A percentile compares a stretch with the other conserved stretches of the same genome.
These are phyloP conservation scores for Isabelozyma gotoi DNA, from an alignment of 805 yeast species.

Conservation along the genomic window DNA sequence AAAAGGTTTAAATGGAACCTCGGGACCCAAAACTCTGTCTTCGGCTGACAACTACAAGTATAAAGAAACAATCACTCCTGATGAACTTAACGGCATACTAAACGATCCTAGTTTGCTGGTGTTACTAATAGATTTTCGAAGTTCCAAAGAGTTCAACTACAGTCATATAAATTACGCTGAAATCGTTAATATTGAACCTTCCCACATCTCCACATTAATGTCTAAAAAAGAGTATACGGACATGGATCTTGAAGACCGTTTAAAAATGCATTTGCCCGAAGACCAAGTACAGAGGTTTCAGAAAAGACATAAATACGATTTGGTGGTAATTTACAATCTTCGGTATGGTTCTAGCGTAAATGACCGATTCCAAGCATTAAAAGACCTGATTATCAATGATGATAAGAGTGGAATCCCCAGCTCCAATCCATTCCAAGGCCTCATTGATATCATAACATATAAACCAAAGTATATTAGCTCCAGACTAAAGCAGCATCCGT, in stretches of 20 bases:
- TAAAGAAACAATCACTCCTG: slow-evolving; percentile 17
- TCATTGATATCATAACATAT: slow-evolving; percentile 37
- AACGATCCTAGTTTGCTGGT: slow-evolving; percentile 17
- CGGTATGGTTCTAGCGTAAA: slow-evolving; percentile 28
- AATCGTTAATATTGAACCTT: slow-evolving; percentile 75
- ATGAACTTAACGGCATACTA: slow-evolving; percentile 10
- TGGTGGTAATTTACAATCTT: slow-evolving; percentile 65
- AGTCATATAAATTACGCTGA: slow-evolving; percentile 63
- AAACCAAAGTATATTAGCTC: slow-evolving; percentile 34
- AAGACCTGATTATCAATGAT: slow-evolving; percentile 31
- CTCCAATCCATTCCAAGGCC: slow-evolving; percentile 55
- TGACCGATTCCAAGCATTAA: slow-evolving; percentile 36
- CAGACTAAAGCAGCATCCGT: slow-evolving; percentile 28
- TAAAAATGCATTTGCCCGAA: slow-evolving; percentile 56
- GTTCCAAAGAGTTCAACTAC: slow-evolving; percentile 55
- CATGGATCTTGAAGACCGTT: slow-evolving; percentile 61
- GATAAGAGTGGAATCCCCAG: slow-evolving; percentile 39
- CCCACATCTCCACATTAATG: slow-evolving; percentile 14
- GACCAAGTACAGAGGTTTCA: slow-evolving; percentile 55
- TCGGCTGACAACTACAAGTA: slow-evolving; percentile 8
- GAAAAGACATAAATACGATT: slow-evolving; percentile 54
- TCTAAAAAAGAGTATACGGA: slow-evolving; percentile 44
- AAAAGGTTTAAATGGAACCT: not conserved
- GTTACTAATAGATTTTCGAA: slow-evolving; percentile 72
- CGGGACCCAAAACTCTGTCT: not conserved